Evolutionary conservation across 176 grass and related monocot genomes (phyloP).

Genomic region (sorghum (Sorghum bicolor)): Sorghum_bicolor_NCBIv3 NC_012875.2:42400501-42401000

Average conservation of each 20-base stretch:
- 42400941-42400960: no score
- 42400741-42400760: not conserved
- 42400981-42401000: no score
- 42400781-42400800: not conserved
- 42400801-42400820: not conserved
- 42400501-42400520: not conserved
- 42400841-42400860: no score
- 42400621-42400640: constrained; percentile 17
- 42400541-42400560: not conserved
- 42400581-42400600: constrained; percentile 39
- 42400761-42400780: not conserved
- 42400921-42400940: no score
- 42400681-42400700: constrained; percentile 24
- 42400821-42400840: not conserved
- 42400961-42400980: no score
- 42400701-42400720: constrained; percentile 1
- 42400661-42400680: constrained; percentile 14
- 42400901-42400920: no score
- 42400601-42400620: not conserved
- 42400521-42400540: not conserved
- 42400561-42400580: constrained; percentile 8
- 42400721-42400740: not conserved
- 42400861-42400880: no score
- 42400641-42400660: constrained; percentile 17
- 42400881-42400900: no score